Evolutionary conservation across 768 basidiomycete genomes (phyloP), one percentile per base, ranked within the genome.

Genomic region (Phylloporus sp.): DNA sequence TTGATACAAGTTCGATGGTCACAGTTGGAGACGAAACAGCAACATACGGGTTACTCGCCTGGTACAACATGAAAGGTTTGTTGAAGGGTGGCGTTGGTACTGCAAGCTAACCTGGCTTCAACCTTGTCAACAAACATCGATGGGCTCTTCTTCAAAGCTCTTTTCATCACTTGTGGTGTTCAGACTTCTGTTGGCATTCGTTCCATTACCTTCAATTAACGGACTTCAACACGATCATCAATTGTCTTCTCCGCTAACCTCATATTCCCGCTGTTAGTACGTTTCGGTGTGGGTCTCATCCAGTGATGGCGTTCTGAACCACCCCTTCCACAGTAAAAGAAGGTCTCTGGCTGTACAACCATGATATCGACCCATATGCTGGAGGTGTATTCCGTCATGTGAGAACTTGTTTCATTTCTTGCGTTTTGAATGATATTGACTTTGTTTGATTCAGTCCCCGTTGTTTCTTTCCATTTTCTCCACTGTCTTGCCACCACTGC

Each of bases 371-470:
- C 64, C 94, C 94, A 27, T 97, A 97, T 59, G 79, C 85, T 50
- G 94, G 92, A 35, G 89, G 91, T 6, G 72, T 84, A 10, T 91
- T 95, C 64, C 80, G 85, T 62, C 93, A 95, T 69, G 94, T 95
- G 70, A 53, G 88, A 57, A 8, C 11, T 11, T 34, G 31, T 31
- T 29, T 12, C 42, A n/a, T 31, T 45, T 35, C 28, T 18, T 35
- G 36, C n/a, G 35, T 27, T 22, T 48, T 10, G 22, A 34, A 20
- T 11, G 6, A 2, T 50, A 52, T 54, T 15, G 26, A 15, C 6
- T 26, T 51, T 36, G 20, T 54, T 52, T 13, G 49, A 22, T 36
- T 8, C 53, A 95, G 93, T 93, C 91, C 0, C 92, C 90, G 6
- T 67, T 92, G n/a, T 76, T 84, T 52, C 78, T 95, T 18, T 78